Conservation (phyloP, 768 basidiomycete genomes). For the Rubroboletus pulcherrimus region DNA sequence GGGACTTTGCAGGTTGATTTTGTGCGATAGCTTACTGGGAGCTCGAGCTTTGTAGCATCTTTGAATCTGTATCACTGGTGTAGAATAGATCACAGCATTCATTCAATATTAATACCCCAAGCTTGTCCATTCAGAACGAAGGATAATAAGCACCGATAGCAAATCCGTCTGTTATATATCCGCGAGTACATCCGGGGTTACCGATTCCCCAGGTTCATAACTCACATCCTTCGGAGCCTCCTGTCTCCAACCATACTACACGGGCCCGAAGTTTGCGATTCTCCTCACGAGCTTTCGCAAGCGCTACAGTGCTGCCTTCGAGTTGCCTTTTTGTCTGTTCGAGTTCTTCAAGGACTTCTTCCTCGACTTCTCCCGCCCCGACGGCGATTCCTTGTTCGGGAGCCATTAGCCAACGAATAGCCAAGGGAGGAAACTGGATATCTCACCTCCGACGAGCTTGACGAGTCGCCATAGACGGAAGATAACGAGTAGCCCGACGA, state of each 20-base stretch:
- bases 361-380: constrained; percentile 67
- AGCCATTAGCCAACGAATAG: not conserved
- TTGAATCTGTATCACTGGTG: constrained; percentile 13
- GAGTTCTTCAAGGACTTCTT: constrained; percentile 48
- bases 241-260: constrained; percentile 33
- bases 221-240: constrained; percentile 33
- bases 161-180: constrained; percentile 5
- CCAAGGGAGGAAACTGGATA: not conserved
- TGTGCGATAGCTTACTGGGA: not conserved
- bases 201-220: constrained; percentile 21
- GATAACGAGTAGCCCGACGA: constrained; percentile 65
- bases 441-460: constrained; percentile 61
- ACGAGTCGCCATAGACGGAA: constrained; percentile 80
- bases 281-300: constrained; percentile 48
- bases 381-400: constrained; percentile 60
- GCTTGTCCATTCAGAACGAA: constrained; percentile 11
- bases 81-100: constrained; percentile 1
- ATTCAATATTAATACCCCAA: constrained; percentile 5
- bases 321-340: constrained; percentile 48
- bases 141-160: not conserved
- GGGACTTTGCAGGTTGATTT: not conserved
- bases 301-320: constrained; percentile 38
- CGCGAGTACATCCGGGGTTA: constrained; percentile 9
- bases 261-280: constrained; percentile 49
- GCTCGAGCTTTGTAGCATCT: not conserved